A percentile compares a stretch with the other conserved stretches of the same genome.
These are phyloP conservation scores for Sugiyamaella smithiae DNA, from an alignment of 805 yeast species.

Conservation along the genomic window DNA sequence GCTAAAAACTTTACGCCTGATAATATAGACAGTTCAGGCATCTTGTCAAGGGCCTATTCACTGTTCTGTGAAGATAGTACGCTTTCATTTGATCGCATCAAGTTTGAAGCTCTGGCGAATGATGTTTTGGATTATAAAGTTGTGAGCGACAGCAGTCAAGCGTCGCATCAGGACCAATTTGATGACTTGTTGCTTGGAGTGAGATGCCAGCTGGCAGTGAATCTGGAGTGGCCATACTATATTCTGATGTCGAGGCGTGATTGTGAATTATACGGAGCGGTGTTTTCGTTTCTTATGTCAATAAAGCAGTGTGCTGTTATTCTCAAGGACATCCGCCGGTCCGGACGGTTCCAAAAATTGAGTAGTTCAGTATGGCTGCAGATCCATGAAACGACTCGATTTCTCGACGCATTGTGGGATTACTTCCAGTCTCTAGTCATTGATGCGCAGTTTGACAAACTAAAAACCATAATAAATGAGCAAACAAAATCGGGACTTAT, in stretches of 20 bases:
- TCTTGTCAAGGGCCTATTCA: constrained; percentile 12
- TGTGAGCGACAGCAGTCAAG: not conserved
- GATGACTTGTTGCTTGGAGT: constrained; percentile 21
- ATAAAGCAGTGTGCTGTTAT: constrained; percentile 5
- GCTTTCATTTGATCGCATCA: constrained; percentile 5
- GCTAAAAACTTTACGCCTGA: not conserved
- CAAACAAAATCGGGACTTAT: constrained; percentile 7
- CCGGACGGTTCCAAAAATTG: not conserved
- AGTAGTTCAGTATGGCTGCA: constrained; percentile 6
- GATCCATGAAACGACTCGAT: constrained; percentile 13
- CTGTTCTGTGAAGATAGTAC: constrained; percentile 15
- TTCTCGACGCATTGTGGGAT: constrained; percentile 22
- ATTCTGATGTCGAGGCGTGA: constrained; percentile 17
- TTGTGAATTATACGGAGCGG: constrained; percentile 9
- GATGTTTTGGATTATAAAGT: not conserved
- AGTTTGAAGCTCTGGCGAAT: constrained; percentile 1
- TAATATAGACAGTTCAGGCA: not conserved
- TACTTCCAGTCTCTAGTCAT: constrained; percentile 19
- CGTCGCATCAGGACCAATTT: constrained; percentile 14
- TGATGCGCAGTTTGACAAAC: constrained; percentile 13
- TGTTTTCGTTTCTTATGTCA: constrained; percentile 17
- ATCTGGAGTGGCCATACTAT: constrained; percentile 26
- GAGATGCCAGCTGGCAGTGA: constrained; percentile 15
- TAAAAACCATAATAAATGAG: constrained; percentile 8
- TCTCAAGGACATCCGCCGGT: constrained; percentile 5